Evolutionary conservation across 1,139 yeast genomes (phyloP), one percentile per base, ranked within the genome.

Genomic region (Pichia sorboxylosa): DNA sequence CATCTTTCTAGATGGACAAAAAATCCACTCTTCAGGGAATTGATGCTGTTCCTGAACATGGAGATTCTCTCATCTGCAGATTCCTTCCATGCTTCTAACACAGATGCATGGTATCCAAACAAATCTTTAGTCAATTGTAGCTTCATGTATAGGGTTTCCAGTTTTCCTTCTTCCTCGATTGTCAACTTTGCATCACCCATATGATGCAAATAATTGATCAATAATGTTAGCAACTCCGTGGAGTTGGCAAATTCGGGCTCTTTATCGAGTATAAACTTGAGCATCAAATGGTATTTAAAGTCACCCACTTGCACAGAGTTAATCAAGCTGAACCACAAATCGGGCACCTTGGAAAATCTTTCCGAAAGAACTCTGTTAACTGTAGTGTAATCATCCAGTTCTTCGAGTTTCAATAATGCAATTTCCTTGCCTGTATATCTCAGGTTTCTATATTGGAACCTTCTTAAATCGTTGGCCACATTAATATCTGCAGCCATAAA

Each of bases 241-340:
- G 30, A 33, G 44, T 11, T 30, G 28, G 9, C 44, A 13, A 16
- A 41, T 33, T 13, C n/a, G n/a, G n/a, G n/a, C n/a, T n/a, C n/a
- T n/a, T n/a, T n/a, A n/a, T n/a, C n/a, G n/a, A 47, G 21, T 35
- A 38, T 39, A 9, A 34, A 26, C 26, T 40, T 30, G 15, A 37
- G 30, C 4, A 23, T 38, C 13, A 37, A 28, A n/a, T 38, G 18
- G 4, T 29, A 24, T 24, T 28, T 22, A 7, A 11, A 15, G 6
- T 6, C 11, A 10, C 10, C 6, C 5, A 27, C 14, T 4, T 16
- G 17, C 10, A 47, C 14, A 23, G 38, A 41, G 24, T 36, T 36
- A 7, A 48, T 34, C 3, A 45, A 31, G 13, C 46, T 35, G 29
- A 36, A 43, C 21, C 43, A 31, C 11, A 46, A 32, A 2, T 30